Evolutionary conservation across 176 grass and related monocot species (phyloP).

Genomic region (Aegilops bicornis): DNA sequence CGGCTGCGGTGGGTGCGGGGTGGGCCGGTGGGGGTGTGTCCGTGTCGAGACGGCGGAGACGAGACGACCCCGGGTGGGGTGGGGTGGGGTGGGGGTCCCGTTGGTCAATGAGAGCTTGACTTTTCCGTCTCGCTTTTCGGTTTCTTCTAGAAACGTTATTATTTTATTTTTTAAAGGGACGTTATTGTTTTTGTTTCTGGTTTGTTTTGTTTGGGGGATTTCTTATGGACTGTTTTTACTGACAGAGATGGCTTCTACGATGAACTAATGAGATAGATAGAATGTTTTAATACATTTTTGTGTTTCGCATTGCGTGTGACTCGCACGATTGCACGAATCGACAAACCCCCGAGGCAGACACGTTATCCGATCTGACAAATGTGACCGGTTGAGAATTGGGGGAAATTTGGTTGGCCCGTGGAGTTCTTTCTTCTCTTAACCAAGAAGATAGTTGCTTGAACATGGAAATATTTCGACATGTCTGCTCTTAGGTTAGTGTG

Average conservation of each 20-base stretch:
- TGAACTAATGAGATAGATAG: too few relatives aligned
- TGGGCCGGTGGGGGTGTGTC: background rate
- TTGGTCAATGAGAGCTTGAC: background rate
- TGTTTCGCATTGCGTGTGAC: fast-evolving
- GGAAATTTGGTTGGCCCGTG: too few relatives aligned
- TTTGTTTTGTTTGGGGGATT: too few relatives aligned
- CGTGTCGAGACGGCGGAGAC: background rate
- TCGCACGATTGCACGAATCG: too few relatives aligned
- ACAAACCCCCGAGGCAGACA: too few relatives aligned
- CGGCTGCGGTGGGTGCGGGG: background rate
- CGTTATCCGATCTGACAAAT: too few relatives aligned
- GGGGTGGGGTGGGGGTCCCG: background rate
- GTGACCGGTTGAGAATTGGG: too few relatives aligned
- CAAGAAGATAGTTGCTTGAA: background rate
- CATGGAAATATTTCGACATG: background rate
- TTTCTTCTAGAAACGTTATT: background rate
- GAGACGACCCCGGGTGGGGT: background rate
- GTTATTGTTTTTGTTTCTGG: background rate
- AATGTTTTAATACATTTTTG: too few relatives aligned
- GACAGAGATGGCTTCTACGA: too few relatives aligned
- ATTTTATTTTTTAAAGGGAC: too few relatives aligned
- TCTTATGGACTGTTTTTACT: too few relatives aligned
- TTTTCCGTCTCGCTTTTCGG: background rate
- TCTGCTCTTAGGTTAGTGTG: background rate
- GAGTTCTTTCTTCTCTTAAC: background rate